Base-by-base conservation (phyloP, 2,329 filamentous ascomycete genomes). In the Allantophomopsis cytisporea region DNA sequence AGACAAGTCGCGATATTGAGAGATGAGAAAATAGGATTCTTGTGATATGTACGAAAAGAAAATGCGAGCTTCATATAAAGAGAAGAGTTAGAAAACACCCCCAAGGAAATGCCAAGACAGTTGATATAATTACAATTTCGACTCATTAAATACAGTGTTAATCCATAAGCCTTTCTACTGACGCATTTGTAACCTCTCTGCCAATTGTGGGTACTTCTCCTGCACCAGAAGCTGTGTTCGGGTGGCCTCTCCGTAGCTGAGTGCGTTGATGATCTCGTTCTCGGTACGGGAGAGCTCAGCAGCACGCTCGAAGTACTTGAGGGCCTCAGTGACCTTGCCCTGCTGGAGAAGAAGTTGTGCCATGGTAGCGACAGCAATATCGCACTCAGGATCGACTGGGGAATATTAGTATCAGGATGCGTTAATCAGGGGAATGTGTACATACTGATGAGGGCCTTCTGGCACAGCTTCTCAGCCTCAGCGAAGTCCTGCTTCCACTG, bases 321-420 rank as follows among this genome's bases (percentile, higher is more conserved):
- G 77, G 1, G 91, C 91, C 46, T 95, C 85, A 30, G 82, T 83
- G 42, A 98, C 89, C 67, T 95, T 95, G 61, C 91, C 91, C 68
- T 96, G 91, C 62, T 98, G 91, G 30, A 98, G 75, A 39, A 98
- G 79, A 33, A 98, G 76, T 63, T 98, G 91, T 10, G 91, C 91
- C 86, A 98, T 95, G 40, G 91, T 98, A 39, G 91, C 91, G 33
- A 98, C 91, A 33, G 91, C 91, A 55, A 98, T 98, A 55, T 98
- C 91, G 58, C 91, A 98, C 60, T 98, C 91, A 18, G 91, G 91
- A 55, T 98, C 91, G 59, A 98, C 88, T 94, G 51, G 15, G 41
- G 35, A 31, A 16, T 14, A 21, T 39, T 18, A 37, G 7, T 44
- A 47, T 37, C 31, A 34, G 42, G 36, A 45, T 21, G 28, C 35